Percentiles rank a stretch among this genome's conserved stretches.
phyloP scores from a whole-genome alignment of 768 basidiomycete genomes.

The Trametes gibbosa region DNA sequence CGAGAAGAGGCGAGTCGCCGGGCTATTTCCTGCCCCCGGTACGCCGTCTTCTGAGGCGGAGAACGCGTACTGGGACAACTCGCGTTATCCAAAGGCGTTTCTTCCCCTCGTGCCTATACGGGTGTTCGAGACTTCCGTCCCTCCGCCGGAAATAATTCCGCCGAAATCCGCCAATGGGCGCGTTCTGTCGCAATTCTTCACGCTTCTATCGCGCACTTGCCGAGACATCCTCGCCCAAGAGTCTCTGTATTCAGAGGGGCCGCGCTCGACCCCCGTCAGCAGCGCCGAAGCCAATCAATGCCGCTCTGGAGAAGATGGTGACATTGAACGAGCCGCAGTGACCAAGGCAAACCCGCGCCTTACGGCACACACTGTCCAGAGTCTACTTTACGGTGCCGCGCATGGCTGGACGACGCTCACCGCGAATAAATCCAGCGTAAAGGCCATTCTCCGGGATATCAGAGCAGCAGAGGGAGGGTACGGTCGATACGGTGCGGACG shows the following conservation, averaged over 20 bases:
- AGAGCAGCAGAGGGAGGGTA: slow-evolving; percentile 35
- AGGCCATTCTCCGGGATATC: slow-evolving; percentile 70
- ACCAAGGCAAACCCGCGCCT: slow-evolving; percentile 56
- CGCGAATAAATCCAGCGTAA: slow-evolving; percentile 78
- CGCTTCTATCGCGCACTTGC: slow-evolving; percentile 51
- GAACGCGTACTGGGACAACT: slow-evolving; percentile 57
- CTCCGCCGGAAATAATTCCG: slow-evolving; percentile 4
- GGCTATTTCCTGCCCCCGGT: slow-evolving; percentile 46
- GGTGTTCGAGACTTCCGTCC: slow-evolving; percentile 40
- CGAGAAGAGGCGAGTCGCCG: slow-evolving; percentile 63
- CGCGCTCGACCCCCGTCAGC: background rate
- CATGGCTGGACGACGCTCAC: slow-evolving; percentile 85
- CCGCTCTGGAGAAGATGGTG: slow-evolving; percentile 20
- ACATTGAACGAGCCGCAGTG: slow-evolving; percentile 52
- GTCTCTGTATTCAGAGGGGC: background rate
- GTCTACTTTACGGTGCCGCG: slow-evolving; percentile 64
- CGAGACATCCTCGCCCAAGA: slow-evolving; percentile 51
- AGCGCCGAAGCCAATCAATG: background rate
- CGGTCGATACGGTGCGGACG: slow-evolving; percentile 25
- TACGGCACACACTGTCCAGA: slow-evolving; percentile 76
- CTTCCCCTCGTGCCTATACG: slow-evolving; percentile 59
- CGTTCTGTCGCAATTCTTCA: slow-evolving; percentile 40
- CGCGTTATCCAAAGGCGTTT: slow-evolving; percentile 53
- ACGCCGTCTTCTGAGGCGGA: slow-evolving; percentile 31
- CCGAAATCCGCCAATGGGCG: background rate